phyloP scores from a whole-genome alignment of 164 flowering plant genomes.

The Kalanchoe fedtschenkoi region DNA sequence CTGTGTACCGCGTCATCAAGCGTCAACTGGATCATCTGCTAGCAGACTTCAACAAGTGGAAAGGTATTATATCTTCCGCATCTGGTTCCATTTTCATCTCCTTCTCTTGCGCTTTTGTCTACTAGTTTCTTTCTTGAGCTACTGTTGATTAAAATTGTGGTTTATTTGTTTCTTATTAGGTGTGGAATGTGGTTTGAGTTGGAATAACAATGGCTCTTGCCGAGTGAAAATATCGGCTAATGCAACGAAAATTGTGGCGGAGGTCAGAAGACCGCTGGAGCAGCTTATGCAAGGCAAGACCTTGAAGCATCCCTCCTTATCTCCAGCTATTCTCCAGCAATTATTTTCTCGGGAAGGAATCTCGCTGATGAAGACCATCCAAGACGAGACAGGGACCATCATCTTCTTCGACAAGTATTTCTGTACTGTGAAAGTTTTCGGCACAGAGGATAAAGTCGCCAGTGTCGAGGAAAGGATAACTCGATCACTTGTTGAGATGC shows the following conservation, averaged over 20 bases:
- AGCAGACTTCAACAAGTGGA: constrained; percentile 24
- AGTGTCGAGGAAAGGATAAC: constrained; percentile 44
- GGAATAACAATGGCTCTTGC: constrained; percentile 56
- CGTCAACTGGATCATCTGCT: constrained; percentile 45
- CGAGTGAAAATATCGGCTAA: constrained; percentile 67
- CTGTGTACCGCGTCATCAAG: constrained; percentile 51
- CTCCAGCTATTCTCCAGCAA: constrained; percentile 43
- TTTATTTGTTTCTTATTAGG: neutral
- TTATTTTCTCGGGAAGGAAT: constrained; percentile 59
- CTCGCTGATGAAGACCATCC: constrained; percentile 39
- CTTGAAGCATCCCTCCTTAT: constrained; percentile 42
- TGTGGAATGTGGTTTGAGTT: constrained; percentile 29
- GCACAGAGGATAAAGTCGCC: constrained; percentile 33
- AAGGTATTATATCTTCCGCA: constrained; percentile 32
- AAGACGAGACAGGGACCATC: constrained; percentile 53
- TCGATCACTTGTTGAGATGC: constrained; percentile 38
- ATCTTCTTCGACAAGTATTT: constrained; percentile 54
- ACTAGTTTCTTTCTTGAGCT: neutral
- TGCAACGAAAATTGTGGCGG: constrained; percentile 80
- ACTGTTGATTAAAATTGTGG: neutral
- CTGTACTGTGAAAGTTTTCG: constrained; percentile 46
- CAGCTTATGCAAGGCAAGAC: constrained; percentile 66
- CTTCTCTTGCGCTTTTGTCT: no score
- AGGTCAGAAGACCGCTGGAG: constrained; percentile 70
- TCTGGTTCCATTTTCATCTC: neutral